Conservation (phyloP, 805 yeast genomes). For the Yamadazyma sp. region DNA sequence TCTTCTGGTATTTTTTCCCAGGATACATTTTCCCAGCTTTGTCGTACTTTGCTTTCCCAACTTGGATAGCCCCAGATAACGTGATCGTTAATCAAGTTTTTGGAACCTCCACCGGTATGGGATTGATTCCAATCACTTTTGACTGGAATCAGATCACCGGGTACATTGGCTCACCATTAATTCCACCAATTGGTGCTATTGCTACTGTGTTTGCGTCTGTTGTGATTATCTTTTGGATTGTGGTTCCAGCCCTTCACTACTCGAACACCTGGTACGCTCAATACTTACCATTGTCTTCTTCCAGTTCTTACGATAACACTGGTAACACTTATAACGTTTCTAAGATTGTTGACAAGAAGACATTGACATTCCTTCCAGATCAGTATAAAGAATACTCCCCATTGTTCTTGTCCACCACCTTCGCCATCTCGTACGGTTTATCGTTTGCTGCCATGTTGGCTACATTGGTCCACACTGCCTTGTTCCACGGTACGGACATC, state of each 20-base stretch:
- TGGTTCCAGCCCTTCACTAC: conserved; percentile 56
- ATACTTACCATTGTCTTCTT: conserved; percentile 53
- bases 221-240: conserved; percentile 50
- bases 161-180: conserved; percentile 60
- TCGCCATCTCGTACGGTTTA: conserved; percentile 58
- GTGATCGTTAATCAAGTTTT: conserved; percentile 63
- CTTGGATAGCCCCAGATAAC: conserved; percentile 66
- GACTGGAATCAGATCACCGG: conserved; percentile 51
- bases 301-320: conserved; percentile 50
- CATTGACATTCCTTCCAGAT: conserved; percentile 40
- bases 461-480: conserved; percentile 54
- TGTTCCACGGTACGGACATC: conserved; percentile 60
- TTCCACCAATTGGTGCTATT: conserved; percentile 53
- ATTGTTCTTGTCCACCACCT: conserved; percentile 57
- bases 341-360: conserved; percentile 41
- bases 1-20: conserved; percentile 60
- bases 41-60: conserved; percentile 60
- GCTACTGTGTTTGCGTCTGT: conserved; percentile 20
- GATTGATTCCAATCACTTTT: conserved; percentile 52
- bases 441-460: conserved; percentile 62
- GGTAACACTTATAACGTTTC: conserved; percentile 51
- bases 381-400: conserved; percentile 63
- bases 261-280: conserved; percentile 59
- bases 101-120: conserved; percentile 62
- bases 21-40: conserved; percentile 58